Base-by-base conservation (phyloP, 768 basidiomycete genomes). In the Roridomyces roridus region DNA sequence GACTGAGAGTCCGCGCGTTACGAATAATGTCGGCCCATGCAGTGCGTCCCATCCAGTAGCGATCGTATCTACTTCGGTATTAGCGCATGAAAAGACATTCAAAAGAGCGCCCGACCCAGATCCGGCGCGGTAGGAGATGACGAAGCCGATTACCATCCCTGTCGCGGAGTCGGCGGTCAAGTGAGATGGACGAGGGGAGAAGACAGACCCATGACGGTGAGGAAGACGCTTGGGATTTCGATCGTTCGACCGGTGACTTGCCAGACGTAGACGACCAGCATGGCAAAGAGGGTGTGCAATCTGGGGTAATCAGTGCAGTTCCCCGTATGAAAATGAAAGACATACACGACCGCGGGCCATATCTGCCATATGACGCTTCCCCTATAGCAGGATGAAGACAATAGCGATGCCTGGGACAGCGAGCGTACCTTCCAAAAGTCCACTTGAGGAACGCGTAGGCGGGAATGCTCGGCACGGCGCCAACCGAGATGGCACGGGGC, bases 101-200 rank as follows among this genome's bases (percentile, higher is more conserved):
- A 21, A 34, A 20, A 9, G 12, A 6, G 46, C 21, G 42, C 31
- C 34, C 14, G 26, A 28, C 28, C 45, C 7, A 68, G 80, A 42
- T 53, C 84, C 79, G 83, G 85, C 84, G 24, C 86, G 80, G 68
- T 86, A 87, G 2, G 85, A 85, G 21, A 89, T 85, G 8, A 89
- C 85, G 56, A 87, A 85, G 72, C 86, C 85, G 71, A 77, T 74
- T 6, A 80, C 77, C 18, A 80, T 79, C 65, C 78, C 78, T 80
- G 56, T 3, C 6, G 39, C 39, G 39, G 36, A 25, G 26, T 26
- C 3, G 14, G 25, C 18, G 18, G 21, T n/a, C 17, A 25, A 29
- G 34, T 21, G 36, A 31, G 10, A n/a, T 25, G 23, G 26, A 36
- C 29, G 29, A 47, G 37, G 17, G 18, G 12, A 42, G 6, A 47